Evolutionary conservation across 257 asterid genomes (phyloP).

Genomic region (Knoxia roxburghii): DNA sequence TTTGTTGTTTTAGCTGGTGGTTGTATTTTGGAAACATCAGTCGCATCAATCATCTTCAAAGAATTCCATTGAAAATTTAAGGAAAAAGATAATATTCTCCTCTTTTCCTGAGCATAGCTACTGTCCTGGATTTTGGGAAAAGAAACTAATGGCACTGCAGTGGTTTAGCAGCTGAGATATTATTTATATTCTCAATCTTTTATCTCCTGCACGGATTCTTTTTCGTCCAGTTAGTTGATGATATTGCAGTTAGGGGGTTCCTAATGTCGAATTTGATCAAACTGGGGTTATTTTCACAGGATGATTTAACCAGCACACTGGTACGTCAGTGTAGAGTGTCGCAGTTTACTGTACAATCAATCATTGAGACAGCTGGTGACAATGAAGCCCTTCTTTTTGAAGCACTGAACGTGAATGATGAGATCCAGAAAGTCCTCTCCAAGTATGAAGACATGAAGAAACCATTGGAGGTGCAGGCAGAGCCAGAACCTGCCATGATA

Average conservation of each 20-base stretch:
- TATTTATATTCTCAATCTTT: no score
- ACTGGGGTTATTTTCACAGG: conserved; percentile 39
- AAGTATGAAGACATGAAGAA: conserved; percentile 75
- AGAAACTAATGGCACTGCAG: background rate
- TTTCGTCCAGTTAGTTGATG: background rate
- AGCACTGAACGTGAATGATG: conserved; percentile 91
- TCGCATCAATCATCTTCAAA: background rate
- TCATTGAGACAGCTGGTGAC: conserved; percentile 79
- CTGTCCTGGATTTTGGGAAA: background rate
- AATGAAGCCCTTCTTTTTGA: conserved; percentile 91
- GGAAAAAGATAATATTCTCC: background rate
- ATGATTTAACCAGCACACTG: conserved; percentile 74
- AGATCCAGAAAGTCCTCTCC: conserved; percentile 70
- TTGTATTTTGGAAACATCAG: background rate
- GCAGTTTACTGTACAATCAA: conserved; percentile 69
- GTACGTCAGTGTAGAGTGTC: conserved; percentile 80
- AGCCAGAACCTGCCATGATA: conserved; percentile 89
- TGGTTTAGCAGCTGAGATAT: background rate
- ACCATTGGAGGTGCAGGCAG: conserved; percentile 47
- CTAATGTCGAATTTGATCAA: background rate
- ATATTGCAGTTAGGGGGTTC: background rate
- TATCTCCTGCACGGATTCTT: background rate
- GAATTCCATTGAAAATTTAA: background rate
- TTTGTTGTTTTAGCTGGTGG: background rate
- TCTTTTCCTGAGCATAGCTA: no score